Evolutionary conservation across 2,329 filamentous ascomycete genomes (phyloP).

Genomic region (Claviceps paspali): DNA sequence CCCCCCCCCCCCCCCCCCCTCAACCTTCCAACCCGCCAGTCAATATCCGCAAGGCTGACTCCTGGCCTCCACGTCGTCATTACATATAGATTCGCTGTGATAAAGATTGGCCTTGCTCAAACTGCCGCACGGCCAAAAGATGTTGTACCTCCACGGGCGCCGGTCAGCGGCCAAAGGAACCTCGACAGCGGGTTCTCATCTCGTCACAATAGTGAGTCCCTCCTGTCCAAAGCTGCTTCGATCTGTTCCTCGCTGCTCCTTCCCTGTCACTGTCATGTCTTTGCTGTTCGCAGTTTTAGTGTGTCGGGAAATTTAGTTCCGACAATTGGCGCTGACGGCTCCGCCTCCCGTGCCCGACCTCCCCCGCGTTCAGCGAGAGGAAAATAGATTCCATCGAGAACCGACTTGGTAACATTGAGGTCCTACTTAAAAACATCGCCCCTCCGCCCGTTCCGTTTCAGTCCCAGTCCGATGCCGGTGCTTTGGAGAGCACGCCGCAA

Average conservation of each 20-base stretch:
- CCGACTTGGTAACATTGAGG: slow-evolving; percentile 29
- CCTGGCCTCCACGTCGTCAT: neutral
- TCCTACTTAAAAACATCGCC: slow-evolving; percentile 24
- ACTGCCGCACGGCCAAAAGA: slow-evolving; percentile 37
- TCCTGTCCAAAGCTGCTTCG: neutral
- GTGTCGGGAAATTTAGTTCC: no score
- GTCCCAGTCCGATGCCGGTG: slow-evolving; percentile 9
- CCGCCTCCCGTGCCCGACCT: neutral
- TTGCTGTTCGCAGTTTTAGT: no score
- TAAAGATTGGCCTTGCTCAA: slow-evolving; percentile 42
- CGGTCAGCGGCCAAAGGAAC: slow-evolving; percentile 38
- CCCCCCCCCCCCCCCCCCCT: neutral
- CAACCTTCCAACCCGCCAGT: neutral
- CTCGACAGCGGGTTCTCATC: slow-evolving; percentile 40
- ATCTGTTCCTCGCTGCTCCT: no score
- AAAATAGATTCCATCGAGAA: slow-evolving; percentile 36
- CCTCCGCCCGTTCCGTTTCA: slow-evolving; percentile 10
- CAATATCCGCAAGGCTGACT: slow-evolving; percentile 4
- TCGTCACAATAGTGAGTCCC: slow-evolving; percentile 42
- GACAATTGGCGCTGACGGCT: neutral
- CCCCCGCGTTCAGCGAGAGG: slow-evolving; percentile 28
- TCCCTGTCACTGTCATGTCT: neutral
- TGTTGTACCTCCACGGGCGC: slow-evolving; percentile 38
- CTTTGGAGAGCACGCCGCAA: slow-evolving; percentile 12
- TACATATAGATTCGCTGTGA: slow-evolving; percentile 38